Evolutionary conservation across 495 filamentous ascomycete genomes (phyloP).

Genomic region (Penicillium canescens): DNA sequence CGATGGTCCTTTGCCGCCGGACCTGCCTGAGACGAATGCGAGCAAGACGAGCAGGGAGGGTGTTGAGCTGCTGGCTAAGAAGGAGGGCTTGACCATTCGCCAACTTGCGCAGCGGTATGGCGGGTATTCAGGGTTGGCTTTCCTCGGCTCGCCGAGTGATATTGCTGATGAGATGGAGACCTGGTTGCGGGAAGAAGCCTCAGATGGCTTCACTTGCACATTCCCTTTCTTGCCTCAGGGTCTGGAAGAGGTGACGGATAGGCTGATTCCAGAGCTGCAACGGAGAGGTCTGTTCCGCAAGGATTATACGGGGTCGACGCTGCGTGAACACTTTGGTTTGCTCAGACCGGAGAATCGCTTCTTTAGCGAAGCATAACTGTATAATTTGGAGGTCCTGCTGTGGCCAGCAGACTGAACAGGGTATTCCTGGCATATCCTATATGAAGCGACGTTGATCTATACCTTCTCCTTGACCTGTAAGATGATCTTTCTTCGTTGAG

Average conservation of each 20-base stretch:
- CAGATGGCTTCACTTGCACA: conserved; percentile 48
- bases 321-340: conserved; percentile 54
- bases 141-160: conserved; percentile 49
- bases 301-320: conserved; percentile 40
- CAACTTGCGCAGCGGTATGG: conserved; percentile 53
- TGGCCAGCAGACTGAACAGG: too few relatives aligned
- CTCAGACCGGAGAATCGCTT: conserved; percentile 51
- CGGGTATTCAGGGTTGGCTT: conserved; percentile 51
- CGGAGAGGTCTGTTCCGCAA: conserved; percentile 49
- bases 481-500: too few relatives aligned
- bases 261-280: conserved; percentile 52
- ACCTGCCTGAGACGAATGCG: conserved; percentile 53
- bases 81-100: conserved; percentile 47
- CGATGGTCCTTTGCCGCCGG: conserved; percentile 46
- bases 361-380: conserved; percentile 26
- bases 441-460: too few relatives aligned
- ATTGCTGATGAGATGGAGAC: conserved; percentile 51
- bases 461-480: too few relatives aligned
- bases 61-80: conserved; percentile 41
- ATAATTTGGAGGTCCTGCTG: not conserved
- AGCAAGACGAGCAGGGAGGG: conserved; percentile 50
- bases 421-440: too few relatives aligned
- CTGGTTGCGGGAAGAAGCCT: conserved; percentile 46
- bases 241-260: conserved; percentile 49
- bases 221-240: conserved; percentile 54